These are phyloP conservation scores for Russula dissimulans DNA, from an alignment of 768 basidiomycete species.

Conservation along the genomic window DNA sequence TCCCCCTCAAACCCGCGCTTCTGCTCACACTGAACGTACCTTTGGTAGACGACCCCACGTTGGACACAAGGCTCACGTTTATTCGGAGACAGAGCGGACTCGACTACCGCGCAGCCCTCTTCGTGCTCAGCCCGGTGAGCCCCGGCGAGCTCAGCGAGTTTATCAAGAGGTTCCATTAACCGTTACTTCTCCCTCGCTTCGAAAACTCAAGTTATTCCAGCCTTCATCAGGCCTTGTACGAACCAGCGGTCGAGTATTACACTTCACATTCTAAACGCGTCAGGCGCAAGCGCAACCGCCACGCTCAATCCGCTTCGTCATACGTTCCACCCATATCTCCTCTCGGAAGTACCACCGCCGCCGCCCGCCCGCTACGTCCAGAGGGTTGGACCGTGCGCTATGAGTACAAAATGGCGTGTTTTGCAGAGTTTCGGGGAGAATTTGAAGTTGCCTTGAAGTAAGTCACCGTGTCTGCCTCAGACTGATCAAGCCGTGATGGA, in stretches of 20 bases:
- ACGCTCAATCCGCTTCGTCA: conserved; percentile 49
- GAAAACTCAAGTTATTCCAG: conserved; percentile 29
- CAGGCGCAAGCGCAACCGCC: conserved; percentile 77
- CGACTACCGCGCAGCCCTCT: conserved; percentile 86
- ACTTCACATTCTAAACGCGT: conserved; percentile 88
- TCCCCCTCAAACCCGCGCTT: not conserved
- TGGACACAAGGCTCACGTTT: conserved; percentile 77
- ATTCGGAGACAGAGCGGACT: conserved; percentile 83
- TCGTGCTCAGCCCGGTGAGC: conserved; percentile 90
- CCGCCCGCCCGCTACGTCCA: conserved; percentile 56
- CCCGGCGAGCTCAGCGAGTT: conserved; percentile 83
- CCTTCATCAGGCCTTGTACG: conserved; percentile 81
- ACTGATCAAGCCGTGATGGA: conserved; percentile 6
- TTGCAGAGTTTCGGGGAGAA: conserved; percentile 91
- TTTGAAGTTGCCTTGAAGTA: conserved; percentile 89
- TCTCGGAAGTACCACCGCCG: conserved; percentile 29
- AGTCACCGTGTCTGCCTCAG: conserved; percentile 24
- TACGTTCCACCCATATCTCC: conserved; percentile 45
- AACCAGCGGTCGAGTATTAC: conserved; percentile 89
- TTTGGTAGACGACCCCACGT: conserved; percentile 63
- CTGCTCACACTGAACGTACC: not conserved
- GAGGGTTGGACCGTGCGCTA: conserved; percentile 96
- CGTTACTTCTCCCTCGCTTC: not conserved
- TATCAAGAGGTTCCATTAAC: conserved; percentile 53
- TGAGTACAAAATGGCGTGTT: conserved; percentile 95